A percentile compares a stretch with the other conserved stretches of the same genome.
Evolutionary conservation across 2,329 filamentous ascomycete species (phyloP).

Genomic region (Penicillium sp.): DNA sequence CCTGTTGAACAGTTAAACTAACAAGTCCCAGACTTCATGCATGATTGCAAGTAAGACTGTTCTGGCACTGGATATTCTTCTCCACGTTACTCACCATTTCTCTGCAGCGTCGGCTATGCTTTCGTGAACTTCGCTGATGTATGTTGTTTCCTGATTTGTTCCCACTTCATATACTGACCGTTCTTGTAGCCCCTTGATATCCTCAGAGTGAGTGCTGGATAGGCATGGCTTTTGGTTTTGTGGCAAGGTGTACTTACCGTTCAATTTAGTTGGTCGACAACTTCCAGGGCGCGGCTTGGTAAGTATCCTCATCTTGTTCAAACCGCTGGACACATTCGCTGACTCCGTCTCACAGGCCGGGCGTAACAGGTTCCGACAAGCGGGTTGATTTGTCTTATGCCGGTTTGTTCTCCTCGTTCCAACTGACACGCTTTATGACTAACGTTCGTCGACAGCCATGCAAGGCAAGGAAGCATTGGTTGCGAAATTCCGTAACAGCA

Average conservation of each 20-base stretch:
- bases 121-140: slow-evolving; percentile 94
- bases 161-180: slow-evolving; percentile 40
- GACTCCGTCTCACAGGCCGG: slow-evolving; percentile 60
- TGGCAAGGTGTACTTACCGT: slow-evolving; percentile 5
- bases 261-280: slow-evolving; percentile 67
- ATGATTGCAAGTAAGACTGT: slow-evolving; percentile 75
- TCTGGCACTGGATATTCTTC: not conserved
- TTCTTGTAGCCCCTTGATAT: slow-evolving; percentile 67
- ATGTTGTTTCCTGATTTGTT: slow-evolving; percentile 38
- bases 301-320: slow-evolving; percentile 18
- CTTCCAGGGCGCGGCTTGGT: slow-evolving; percentile 72
- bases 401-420: slow-evolving; percentile 58
- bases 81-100: not conserved
- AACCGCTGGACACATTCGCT: not conserved
- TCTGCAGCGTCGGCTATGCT: slow-evolving; percentile 81
- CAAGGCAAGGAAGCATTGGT: slow-evolving; percentile 90
- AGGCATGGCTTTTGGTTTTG: not conserved
- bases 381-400: slow-evolving; percentile 91
- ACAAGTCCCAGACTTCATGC: slow-evolving; percentile 65
- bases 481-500: slow-evolving; percentile 95
- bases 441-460: slow-evolving; percentile 61
- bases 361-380: slow-evolving; percentile 65
- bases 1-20: not conserved
- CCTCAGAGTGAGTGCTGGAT: slow-evolving; percentile 58
- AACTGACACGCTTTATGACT: slow-evolving; percentile 17